Evolutionary conservation across 2,329 filamentous ascomycete genomes (phyloP).

Genomic region (Zalaria sp.): DNA sequence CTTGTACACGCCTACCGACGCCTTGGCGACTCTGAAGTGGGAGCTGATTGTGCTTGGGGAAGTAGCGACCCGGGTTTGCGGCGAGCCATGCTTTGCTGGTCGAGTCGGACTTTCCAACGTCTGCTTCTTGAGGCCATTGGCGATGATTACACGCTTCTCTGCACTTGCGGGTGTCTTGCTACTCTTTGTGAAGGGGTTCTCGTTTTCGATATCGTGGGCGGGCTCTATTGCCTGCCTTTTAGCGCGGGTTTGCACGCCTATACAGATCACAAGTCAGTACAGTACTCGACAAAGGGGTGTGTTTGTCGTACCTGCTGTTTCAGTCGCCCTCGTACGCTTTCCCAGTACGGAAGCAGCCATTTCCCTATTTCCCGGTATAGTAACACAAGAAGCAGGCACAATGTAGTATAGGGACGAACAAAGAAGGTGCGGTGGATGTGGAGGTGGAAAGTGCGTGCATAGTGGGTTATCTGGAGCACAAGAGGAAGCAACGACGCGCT

Average conservation of each 20-base stretch:
- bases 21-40: conserved; percentile 26
- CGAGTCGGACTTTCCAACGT: conserved; percentile 18
- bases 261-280: conserved; percentile 1
- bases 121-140: conserved; percentile 17
- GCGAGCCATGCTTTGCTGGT: conserved; percentile 34
- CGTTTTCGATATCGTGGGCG: conserved; percentile 52
- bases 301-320: conserved; percentile 5
- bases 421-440: too few species aligned
- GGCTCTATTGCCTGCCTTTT: conserved; percentile 31
- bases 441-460: too few species aligned
- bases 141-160: conserved; percentile 23
- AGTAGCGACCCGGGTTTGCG: conserved; percentile 25
- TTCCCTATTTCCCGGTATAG: not conserved
- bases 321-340: conserved; percentile 28
- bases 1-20: conserved; percentile 21
- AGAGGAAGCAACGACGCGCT: too few species aligned
- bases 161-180: conserved; percentile 25
- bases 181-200: conserved; percentile 39
- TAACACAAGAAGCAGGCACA: not conserved
- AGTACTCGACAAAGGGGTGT: not conserved
- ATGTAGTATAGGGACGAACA: too few species aligned
- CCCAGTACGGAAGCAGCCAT: conserved; percentile 28
- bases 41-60: conserved; percentile 34
- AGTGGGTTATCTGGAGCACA: too few species aligned
- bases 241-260: conserved; percentile 19